phyloP scores from a whole-genome alignment of 805 yeast genomes.

The Spathaspora hagerdaliae region DNA sequence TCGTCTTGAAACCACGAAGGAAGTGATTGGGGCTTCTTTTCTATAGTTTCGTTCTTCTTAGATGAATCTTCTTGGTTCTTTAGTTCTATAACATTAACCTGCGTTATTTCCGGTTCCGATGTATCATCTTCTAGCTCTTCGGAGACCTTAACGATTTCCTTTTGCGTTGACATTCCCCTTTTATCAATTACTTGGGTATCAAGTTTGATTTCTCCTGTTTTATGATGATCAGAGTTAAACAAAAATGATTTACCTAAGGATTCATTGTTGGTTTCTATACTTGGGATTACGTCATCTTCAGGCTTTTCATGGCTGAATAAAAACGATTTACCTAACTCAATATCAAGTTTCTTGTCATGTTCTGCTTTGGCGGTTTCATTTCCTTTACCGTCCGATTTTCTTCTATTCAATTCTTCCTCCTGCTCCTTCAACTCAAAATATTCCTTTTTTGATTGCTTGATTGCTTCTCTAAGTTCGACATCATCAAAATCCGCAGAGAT shows the following conservation, averaged over 20 bases:
- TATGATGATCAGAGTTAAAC: conserved; percentile 2
- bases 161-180: neutral
- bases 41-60: conserved; percentile 2
- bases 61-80: conserved; percentile 13
- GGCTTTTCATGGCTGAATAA: conserved; percentile 10
- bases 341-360: neutral
- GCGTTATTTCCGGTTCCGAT: conserved; percentile 13
- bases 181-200: neutral
- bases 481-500: conserved; percentile 18
- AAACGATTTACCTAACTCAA: conserved; percentile 18
- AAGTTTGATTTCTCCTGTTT: conserved; percentile 3
- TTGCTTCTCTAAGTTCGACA: conserved; percentile 42
- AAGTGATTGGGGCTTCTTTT: conserved; percentile 9
- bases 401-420: conserved; percentile 12
- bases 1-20: conserved; percentile 31
- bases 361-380: neutral
- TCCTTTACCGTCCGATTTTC: neutral
- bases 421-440: conserved; percentile 23
- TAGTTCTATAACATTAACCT: conserved; percentile 12
- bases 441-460: conserved; percentile 45
- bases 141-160: conserved; percentile 7
- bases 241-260: conserved; percentile 5
- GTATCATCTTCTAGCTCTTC: neutral
- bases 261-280: neutral
- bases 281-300: neutral